Base-by-base conservation (phyloP, 495 filamentous ascomycete genomes). In the Talaromyces ruber region DNA sequence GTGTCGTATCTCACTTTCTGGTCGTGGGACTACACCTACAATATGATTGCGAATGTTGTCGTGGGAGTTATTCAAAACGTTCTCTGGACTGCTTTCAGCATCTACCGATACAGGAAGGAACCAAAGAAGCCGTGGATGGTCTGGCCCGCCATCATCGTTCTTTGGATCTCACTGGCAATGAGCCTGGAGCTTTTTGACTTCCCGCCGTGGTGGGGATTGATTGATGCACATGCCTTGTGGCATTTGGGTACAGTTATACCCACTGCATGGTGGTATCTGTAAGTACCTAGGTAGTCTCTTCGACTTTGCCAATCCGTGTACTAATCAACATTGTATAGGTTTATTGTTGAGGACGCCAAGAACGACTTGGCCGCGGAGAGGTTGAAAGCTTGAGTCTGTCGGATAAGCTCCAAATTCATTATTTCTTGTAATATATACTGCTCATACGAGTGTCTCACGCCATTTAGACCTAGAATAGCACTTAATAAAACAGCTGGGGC, bases 161-260 rank as follows among this genome's bases (percentile, higher is more conserved):
- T 87, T 16, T 97, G 92, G 93, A 81, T 98, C 62, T 80, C 96
- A 62, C 68, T 92, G 71, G 92, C 90, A 8, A 98, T 98, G 94
- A 92, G 93, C 70, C 76, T 98, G 70, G 94, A 98, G 73, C 67
- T 98, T 67, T 76, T 98, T 62, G 94, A 98, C 73, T 98, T 98
- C 70, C 84, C 95, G 61, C 94, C 94, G 2, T 77, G 90, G 67
- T 81, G 85, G 77, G 90, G 89, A 14, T 84, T 87, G 67, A 70
- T 98, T 43, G 94, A 98, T 82, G 94, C 94, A 21, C 94, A 98
- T 81, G 92, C 90, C 66, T 73, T 98, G 62, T 98, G 94, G 94
- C 94, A 98, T 83, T 71, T 94, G 62, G 91, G 90, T 39, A 98
- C 94, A 2, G 92, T 98, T 53, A 82, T 83, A 57, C 94, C 94